Evolutionary conservation across 176 grass and related monocot species (phyloP), one percentile per base, ranked within the genome.

Genomic region (Musa acuminata): DNA sequence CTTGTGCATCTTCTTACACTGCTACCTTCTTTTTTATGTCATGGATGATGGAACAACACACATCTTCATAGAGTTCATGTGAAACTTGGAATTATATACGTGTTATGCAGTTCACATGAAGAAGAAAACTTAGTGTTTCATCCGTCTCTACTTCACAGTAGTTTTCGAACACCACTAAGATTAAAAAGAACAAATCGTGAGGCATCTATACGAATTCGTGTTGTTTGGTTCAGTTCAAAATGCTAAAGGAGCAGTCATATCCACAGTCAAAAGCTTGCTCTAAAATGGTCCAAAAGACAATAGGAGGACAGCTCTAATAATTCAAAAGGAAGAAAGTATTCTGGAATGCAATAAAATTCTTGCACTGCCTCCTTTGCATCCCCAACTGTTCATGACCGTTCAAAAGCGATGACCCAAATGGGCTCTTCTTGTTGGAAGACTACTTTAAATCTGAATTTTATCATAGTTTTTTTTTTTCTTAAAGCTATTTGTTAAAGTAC

Each of bases 191-290:
- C 0, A n/a, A 62, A 22, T 25, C 9, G 20, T 52, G 71, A 22
- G 50, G 49, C 67, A 70, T 72, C 60, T 60, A 58, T 77, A 26
- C 60, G 53, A 63, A 17, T 24, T 75, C 10, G 53, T 68, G 74
- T 82, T 82, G 48, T 75, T 75, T 75, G 8, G 53, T 6, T 43
- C 35, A 43, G 35, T 43, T 43, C 35, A 43, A 43, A 43, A 43
- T 43, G 35, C 35, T 43, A 43, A 43, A 43, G 71, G 83, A 83
- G 73, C 71, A 67, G 73, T 83, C 80, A 67, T 81, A 77, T 84
- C 73, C 69, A 75, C 85, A 92, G 87, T 96, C 92, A 96, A 96
- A 80, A 96, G 85, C 75, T 81, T 87, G 89, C 87, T 89, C 85
- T 79, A 82, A 86, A 89, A 91, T 88, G 86, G 86, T 87, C 88